Evolutionary conservation across 306 rosid species (phyloP).

Genomic region (Pterocarpus santalinus): DNA sequence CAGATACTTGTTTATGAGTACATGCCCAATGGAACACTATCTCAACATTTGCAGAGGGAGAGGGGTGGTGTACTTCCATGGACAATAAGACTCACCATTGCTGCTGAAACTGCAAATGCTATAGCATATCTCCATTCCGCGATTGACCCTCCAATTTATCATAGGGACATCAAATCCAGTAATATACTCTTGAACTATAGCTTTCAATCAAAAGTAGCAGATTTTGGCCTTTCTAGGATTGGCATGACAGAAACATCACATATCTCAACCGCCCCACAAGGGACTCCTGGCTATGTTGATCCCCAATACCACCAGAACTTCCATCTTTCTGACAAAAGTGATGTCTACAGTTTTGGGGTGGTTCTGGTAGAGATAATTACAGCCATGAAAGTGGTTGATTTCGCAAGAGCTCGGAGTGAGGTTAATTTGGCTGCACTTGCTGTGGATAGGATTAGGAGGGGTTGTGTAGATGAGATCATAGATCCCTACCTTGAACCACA

Average conservation of each 20-base stretch:
- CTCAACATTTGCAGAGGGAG: conserved; percentile 84
- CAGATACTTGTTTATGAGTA: conserved; percentile 93
- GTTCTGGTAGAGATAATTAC: conserved; percentile 92
- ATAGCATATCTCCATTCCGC: conserved; percentile 91
- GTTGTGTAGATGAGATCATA: conserved; percentile 76
- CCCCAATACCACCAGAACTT: conserved; percentile 97
- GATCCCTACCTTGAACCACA: conserved; percentile 87
- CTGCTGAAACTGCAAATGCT: conserved; percentile 88
- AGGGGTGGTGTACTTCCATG: conserved; percentile 82
- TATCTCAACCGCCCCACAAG: conserved; percentile 97
- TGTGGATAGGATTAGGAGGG: conserved; percentile 84
- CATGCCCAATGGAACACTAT: conserved; percentile 92
- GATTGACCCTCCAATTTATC: conserved; percentile 90
- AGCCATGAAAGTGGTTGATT: conserved; percentile 90
- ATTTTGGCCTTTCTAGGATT: conserved; percentile 97
- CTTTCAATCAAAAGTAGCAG: conserved; percentile 93
- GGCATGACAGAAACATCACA: conserved; percentile 87
- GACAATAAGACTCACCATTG: conserved; percentile 86
- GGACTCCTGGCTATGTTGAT: conserved; percentile 97
- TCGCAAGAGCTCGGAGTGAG: conserved; percentile 74
- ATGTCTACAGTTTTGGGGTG: conserved; percentile 95
- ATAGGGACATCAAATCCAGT: conserved; percentile 92
- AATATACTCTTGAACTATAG: conserved; percentile 80
- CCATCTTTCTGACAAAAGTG: conserved; percentile 95
- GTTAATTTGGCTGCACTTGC: conserved; percentile 96